Percentiles rank a stretch among this genome's conserved stretches.
Conservation (phyloP, 164 flowering plant genomes). For the Berberis vulgaris region DNA sequence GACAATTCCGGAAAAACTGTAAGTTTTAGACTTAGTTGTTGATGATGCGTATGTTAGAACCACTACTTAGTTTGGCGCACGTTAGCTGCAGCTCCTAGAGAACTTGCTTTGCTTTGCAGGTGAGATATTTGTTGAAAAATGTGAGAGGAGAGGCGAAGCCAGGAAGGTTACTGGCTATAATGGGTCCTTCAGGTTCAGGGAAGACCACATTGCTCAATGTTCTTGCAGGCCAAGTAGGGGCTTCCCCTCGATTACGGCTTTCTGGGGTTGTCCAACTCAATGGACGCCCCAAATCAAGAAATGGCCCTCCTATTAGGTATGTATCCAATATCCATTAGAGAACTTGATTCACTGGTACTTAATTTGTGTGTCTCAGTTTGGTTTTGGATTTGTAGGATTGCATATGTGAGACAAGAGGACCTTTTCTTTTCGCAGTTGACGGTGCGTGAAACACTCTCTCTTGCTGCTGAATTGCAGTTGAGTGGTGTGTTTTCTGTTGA, state of each 20-base stretch:
- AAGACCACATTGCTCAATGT: constrained; percentile 91
- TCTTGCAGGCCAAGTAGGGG: constrained; percentile 74
- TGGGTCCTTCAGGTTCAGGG: constrained; percentile 99
- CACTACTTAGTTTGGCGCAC: background rate
- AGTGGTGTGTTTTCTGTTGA: constrained; percentile 45
- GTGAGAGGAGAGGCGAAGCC: constrained; percentile 94
- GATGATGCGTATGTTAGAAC: background rate
- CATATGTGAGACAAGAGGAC: constrained; percentile 92
- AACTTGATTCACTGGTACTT: too few relatives aligned
- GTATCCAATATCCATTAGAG: too few relatives aligned
- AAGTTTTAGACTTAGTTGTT: constrained; percentile 8
- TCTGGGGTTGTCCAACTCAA: constrained; percentile 80
- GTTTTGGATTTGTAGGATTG: constrained; percentile 42
- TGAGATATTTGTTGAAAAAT: constrained; percentile 63
- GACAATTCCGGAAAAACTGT: constrained; percentile 75
- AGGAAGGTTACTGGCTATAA: constrained; percentile 83
- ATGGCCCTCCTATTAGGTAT: constrained; percentile 43
- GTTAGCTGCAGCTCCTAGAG: background rate
- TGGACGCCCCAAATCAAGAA: constrained; percentile 44
- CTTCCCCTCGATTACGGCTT: constrained; percentile 61
- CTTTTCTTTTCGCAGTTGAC: constrained; percentile 95
- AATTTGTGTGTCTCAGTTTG: too few relatives aligned
- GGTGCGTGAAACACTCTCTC: constrained; percentile 82
- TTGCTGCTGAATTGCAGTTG: constrained; percentile 94
- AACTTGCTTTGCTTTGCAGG: constrained; percentile 24